These are phyloP conservation scores for Fusarium robinianum DNA, from an alignment of 2,329 filamentous ascomycete species.

Conservation along the genomic window DNA sequence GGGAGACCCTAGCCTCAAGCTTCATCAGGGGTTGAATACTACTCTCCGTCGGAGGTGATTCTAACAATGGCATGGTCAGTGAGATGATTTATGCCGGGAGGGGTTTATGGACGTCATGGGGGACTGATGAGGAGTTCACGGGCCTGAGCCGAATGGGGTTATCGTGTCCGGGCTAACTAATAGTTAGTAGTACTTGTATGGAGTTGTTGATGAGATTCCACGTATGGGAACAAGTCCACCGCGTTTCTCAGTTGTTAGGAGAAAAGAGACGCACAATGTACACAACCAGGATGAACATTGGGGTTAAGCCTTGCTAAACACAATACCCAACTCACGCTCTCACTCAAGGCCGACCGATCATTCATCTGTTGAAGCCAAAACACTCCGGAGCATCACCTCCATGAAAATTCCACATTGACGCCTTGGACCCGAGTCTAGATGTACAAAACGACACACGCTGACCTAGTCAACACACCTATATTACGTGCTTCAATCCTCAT, in stretches of 20 bases:
- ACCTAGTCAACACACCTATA: constrained; percentile 20
- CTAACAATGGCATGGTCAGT: constrained; percentile 14
- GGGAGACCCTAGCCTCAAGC: not conserved
- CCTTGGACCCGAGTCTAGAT: constrained; percentile 30
- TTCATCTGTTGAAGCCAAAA: no score
- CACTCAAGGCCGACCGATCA: no score
- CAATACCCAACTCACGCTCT: no score
- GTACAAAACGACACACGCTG: no score
- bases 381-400: no score
- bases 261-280: no score
- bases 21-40: constrained; percentile 1
- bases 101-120: constrained; percentile 1
- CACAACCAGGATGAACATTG: no score
- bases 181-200: not conserved
- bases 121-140: constrained; percentile 17
- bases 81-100: constrained; percentile 6
- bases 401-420: constrained; percentile 25
- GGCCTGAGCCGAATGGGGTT: constrained; percentile 15
- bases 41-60: not conserved
- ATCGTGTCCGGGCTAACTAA: constrained; percentile 14
- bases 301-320: no score
- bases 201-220: constrained; percentile 28
- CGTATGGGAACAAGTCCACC: constrained; percentile 22
- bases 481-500: constrained; percentile 32
- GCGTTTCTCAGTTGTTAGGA: no score